Conservation (phyloP, 805 yeast genomes). For the Jamesozyma hellenica region DNA sequence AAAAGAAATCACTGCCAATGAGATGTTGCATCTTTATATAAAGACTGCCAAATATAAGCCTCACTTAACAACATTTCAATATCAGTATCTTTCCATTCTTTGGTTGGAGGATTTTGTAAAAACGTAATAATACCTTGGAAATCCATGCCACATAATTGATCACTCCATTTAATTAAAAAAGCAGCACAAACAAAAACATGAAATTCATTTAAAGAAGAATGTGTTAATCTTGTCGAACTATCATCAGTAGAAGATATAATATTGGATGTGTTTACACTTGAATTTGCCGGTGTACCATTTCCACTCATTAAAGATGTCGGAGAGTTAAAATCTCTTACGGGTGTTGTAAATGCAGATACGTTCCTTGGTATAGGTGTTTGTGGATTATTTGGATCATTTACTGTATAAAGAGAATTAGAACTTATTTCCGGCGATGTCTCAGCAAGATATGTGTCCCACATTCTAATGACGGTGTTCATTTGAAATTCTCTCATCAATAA, state of each 20-base stretch:
- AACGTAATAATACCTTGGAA: slow-evolving; percentile 91
- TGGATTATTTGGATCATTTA: slow-evolving; percentile 12
- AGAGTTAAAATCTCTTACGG: slow-evolving; percentile 5
- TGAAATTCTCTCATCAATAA: slow-evolving; percentile 86
- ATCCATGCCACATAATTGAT: slow-evolving; percentile 69
- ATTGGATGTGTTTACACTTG: slow-evolving; percentile 2
- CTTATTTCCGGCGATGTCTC: slow-evolving; percentile 43
- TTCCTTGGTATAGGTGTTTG: slow-evolving; percentile 18
- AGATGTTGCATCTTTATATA: slow-evolving; percentile 83
- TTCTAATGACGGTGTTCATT: slow-evolving; percentile 67
- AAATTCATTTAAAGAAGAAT: slow-evolving; percentile 55
- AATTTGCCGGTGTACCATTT: neutral
- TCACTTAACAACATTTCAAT: slow-evolving; percentile 87
- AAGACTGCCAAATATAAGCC: slow-evolving; percentile 92
- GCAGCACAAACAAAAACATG: slow-evolving; percentile 98
- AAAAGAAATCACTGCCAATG: slow-evolving; percentile 65
- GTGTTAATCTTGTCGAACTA: slow-evolving; percentile 13
- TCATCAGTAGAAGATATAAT: slow-evolving; percentile 8
- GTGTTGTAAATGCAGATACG: slow-evolving; percentile 14
- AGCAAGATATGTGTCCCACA: slow-evolving; percentile 94
- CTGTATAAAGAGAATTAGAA: slow-evolving; percentile 4
- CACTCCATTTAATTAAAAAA: slow-evolving; percentile 79
- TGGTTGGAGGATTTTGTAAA: slow-evolving; percentile 83
- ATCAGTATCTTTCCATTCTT: slow-evolving; percentile 77
- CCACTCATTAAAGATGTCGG: slow-evolving; percentile 1